A percentile compares a stretch with the other conserved stretches of the same genome.
phyloP scores from a whole-genome alignment of 169 alveolate species.

The Besnoitia besnoiti region DNA sequence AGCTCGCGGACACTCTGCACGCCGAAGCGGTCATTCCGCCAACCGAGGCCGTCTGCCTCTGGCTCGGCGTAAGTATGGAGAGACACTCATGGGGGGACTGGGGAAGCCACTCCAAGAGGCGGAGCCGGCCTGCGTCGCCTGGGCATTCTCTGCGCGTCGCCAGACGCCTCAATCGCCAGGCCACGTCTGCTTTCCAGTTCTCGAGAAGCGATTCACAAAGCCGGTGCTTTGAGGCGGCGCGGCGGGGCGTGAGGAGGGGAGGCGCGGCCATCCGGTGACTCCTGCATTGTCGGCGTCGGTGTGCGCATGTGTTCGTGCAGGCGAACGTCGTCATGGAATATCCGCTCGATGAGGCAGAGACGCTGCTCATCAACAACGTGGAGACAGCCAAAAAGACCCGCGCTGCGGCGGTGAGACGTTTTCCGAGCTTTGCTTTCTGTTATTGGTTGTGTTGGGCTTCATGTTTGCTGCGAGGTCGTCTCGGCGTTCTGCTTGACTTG shows the following conservation, averaged over 20 bases:
- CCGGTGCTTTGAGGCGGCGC: no score
- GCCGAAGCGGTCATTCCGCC: conserved; percentile 55
- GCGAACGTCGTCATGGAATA: conserved; percentile 89
- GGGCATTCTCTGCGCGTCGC: no score
- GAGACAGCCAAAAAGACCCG: conserved; percentile 74
- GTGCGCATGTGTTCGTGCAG: conserved; percentile 71
- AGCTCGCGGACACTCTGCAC: conserved; percentile 51
- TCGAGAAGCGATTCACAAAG: no score
- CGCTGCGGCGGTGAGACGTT: conserved; percentile 73
- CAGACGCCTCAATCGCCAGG: no score
- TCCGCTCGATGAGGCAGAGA: conserved; percentile 85
- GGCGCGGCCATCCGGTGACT: neutral
- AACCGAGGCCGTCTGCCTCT: conserved; percentile 47
- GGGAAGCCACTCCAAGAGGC: no score
- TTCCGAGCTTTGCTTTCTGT: neutral
- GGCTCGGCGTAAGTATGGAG: conserved; percentile 67
- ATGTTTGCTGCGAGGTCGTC: neutral
- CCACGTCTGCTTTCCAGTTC: no score
- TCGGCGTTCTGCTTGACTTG: conserved; percentile 28
- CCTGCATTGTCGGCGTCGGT: neutral
- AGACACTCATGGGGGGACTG: no score
- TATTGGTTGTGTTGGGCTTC: neutral
- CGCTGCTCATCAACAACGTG: conserved; percentile 79
- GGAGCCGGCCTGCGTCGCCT: no score
- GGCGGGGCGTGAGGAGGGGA: neutral